Evolutionary conservation across 106 monocot species (phyloP).

Genomic region (Triglochin maritima): DNA sequence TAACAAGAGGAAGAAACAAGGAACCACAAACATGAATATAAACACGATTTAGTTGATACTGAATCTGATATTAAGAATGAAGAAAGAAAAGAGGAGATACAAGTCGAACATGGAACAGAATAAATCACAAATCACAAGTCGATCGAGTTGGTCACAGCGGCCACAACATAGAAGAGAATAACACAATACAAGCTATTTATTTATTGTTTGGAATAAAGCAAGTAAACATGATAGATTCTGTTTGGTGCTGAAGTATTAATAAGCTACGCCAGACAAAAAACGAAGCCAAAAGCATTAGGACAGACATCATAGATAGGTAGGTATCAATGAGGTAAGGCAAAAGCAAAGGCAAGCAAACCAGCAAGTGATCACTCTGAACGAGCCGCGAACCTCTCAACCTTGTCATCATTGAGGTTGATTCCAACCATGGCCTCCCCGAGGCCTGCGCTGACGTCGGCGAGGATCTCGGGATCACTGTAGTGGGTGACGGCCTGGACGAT

Average conservation of each 20-base stretch:
- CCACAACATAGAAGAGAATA: too few relatives aligned
- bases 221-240: too few relatives aligned
- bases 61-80: too few relatives aligned
- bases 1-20: too few relatives aligned
- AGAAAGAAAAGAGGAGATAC: neutral
- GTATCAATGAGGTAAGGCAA: neutral
- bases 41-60: too few relatives aligned
- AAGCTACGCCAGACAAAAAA: neutral
- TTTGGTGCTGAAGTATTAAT: too few relatives aligned
- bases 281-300: neutral
- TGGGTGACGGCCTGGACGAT: conserved; percentile 27
- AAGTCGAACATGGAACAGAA: neutral
- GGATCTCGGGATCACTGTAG: conserved; percentile 16
- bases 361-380: conserved; percentile 10
- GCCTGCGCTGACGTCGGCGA: conserved; percentile 19
- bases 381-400: conserved; percentile 19
- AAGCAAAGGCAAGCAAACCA: neutral
- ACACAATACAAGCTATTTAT: too few relatives aligned
- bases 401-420: conserved; percentile 20
- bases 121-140: neutral
- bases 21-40: too few relatives aligned
- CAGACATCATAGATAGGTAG: neutral
- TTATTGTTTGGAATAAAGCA: too few relatives aligned
- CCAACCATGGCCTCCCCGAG: conserved; percentile 27
- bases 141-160: too few relatives aligned